Evolutionary conservation across 2,329 filamentous ascomycete species (phyloP), one percentile per base, ranked within the genome.

Genomic region (Talaromyces sp.): DNA sequence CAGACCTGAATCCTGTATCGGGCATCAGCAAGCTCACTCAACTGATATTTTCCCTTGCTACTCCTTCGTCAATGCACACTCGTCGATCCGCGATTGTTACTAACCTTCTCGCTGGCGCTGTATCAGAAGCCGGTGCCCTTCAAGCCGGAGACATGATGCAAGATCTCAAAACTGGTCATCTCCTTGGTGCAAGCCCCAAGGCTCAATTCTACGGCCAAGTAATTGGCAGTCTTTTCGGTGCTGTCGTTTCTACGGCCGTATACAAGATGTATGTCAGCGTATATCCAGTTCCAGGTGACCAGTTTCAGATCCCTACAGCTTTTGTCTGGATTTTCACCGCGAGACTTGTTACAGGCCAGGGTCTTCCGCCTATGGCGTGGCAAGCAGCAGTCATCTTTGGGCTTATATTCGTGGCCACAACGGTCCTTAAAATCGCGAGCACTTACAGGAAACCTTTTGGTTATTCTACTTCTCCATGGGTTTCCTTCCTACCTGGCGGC

Each of bases 311-410:
- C 1, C 95, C 95, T 0, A 98, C 95, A 0, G 93, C 88, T 0
- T 97, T 93, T 72, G 93, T 99, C 5, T 99, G 95, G 95, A 90
- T 99, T 58, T 97, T 97, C 74, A 99, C 95, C 0, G 93, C 95
- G 1, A 84, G 95, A 17, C 82, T 99, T 2, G 93, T 99, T 10
- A 98, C 93, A 0, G 95, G 95, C 1, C 85, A 95, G 66, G 95
- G 95, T 0, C 74, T 99, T 49, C 95, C 95, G 0, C 81, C 85
- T 0, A 92, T 92, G 87, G 93, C 92, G 0, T 86, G 85, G 70
- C 87, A 93, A 69, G 96, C 90, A 80, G 90, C 93, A 0, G 76
- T 87, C 0, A 88, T 86, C 0, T 88, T 89, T n/a, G 93, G 88
- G 0, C 71, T 84, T 1, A 75, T 96, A 1, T 98, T 96, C 70